These are phyloP conservation scores for Penicillium malachiteum DNA, from an alignment of 495 filamentous ascomycete species.

Conservation along the genomic window DNA sequence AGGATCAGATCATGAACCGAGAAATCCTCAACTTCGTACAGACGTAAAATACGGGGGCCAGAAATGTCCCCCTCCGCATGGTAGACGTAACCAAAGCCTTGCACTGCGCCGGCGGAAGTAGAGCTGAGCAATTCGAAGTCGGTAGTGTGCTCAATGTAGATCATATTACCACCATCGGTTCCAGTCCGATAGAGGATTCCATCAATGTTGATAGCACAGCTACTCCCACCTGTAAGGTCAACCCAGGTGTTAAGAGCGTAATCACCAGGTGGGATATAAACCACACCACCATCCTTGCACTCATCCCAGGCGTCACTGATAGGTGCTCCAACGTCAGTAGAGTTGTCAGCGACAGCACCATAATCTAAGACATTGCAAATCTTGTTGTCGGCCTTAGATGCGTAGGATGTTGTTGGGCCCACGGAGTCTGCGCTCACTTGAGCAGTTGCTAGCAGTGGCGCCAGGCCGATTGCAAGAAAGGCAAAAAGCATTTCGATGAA, in stretches of 20 bases:
- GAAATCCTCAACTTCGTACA: constrained; percentile 44
- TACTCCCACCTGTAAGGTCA: constrained; percentile 35
- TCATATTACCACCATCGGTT: constrained; percentile 49
- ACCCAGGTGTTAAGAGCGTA: constrained; percentile 39
- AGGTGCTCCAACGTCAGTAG: constrained; percentile 47
- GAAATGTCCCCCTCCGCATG: constrained; percentile 23
- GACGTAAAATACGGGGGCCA: constrained; percentile 38
- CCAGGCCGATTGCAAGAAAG: constrained; percentile 29
- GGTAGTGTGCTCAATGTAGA: constrained; percentile 44
- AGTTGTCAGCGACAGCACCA: constrained; percentile 46
- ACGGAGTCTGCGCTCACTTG: constrained; percentile 39
- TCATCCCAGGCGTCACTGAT: constrained; percentile 47
- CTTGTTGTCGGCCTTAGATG: constrained; percentile 31
- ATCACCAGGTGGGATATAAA: constrained; percentile 37
- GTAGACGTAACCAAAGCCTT: constrained; percentile 51
- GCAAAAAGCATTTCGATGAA: background rate
- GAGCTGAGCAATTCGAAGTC: constrained; percentile 54
- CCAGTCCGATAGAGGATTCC: constrained; percentile 49
- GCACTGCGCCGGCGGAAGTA: constrained; percentile 48
- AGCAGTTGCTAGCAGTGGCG: constrained; percentile 34
- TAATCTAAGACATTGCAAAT: constrained; percentile 53
- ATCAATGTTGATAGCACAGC: constrained; percentile 48
- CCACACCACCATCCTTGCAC: constrained; percentile 39
- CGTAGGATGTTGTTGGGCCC: constrained; percentile 41
- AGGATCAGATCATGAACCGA: constrained; percentile 51